Conservation (phyloP, 495 filamentous ascomycete species). For the Aspergillus haitiensis region DNA sequence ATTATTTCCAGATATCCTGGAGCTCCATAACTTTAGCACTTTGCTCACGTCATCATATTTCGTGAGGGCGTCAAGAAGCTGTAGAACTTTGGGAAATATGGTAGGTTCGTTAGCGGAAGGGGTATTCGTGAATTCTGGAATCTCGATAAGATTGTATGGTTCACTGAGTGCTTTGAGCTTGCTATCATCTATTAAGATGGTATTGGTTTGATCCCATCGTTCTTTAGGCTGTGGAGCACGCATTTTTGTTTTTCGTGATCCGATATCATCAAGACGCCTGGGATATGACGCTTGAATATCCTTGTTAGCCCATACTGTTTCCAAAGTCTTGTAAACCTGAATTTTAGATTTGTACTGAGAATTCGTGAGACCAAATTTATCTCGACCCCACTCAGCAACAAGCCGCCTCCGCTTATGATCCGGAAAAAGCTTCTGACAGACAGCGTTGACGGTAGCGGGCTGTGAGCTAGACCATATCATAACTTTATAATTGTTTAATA, state of each 20-base stretch:
- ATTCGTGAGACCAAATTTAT: slow-evolving; percentile 65
- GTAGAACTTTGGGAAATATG: slow-evolving; percentile 37
- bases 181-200: slow-evolving; percentile 85
- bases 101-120: slow-evolving; percentile 29
- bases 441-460: slow-evolving; percentile 62
- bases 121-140: slow-evolving; percentile 67
- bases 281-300: slow-evolving; percentile 54
- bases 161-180: slow-evolving; percentile 74
- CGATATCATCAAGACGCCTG: not conserved
- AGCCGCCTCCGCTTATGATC: slow-evolving; percentile 46
- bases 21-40: slow-evolving; percentile 33
- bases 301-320: slow-evolving; percentile 64
- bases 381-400: slow-evolving; percentile 76
- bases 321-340: slow-evolving; percentile 85
- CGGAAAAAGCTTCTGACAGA: slow-evolving; percentile 54
- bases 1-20: slow-evolving; percentile 8
- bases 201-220: slow-evolving; percentile 80
- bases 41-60: slow-evolving; percentile 45
- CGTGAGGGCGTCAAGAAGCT: slow-evolving; percentile 33
- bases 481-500: slow-evolving; percentile 66
- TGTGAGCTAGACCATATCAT: slow-evolving; percentile 91
- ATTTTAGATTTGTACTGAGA: slow-evolving; percentile 67
- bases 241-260: not conserved
- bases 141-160: slow-evolving; percentile 76
- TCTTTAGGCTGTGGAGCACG: not conserved